A percentile compares a stretch with the other conserved stretches of the same genome.
Conservation (phyloP, 2,329 filamentous ascomycete species). For the Pyrenophora teres region DNA sequence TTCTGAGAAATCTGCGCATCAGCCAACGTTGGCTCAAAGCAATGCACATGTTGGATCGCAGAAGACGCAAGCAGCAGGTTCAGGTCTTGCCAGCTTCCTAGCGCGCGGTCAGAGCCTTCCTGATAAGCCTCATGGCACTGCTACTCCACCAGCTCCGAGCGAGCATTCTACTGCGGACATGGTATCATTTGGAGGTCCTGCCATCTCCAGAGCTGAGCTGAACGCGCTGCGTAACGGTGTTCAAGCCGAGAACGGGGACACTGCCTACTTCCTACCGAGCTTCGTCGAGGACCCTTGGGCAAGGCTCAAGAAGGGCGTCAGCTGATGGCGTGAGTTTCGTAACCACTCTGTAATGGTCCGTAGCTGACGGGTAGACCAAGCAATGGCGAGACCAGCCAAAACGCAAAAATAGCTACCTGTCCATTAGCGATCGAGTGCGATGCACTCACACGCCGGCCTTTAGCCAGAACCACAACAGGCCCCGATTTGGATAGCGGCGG, state of each 20-base stretch:
- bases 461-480: too few species aligned
- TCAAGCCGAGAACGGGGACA: slow-evolving; percentile 61
- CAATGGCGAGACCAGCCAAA: neutral
- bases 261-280: slow-evolving; percentile 69
- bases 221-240: slow-evolving; percentile 48
- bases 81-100: slow-evolving; percentile 41
- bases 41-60: slow-evolving; percentile 6
- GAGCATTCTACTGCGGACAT: slow-evolving; percentile 15
- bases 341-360: neutral
- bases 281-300: slow-evolving; percentile 77
- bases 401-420: neutral
- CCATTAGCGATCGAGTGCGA: neutral
- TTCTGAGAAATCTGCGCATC: neutral
- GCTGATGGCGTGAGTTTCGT: neutral
- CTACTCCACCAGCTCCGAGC: neutral
- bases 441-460: too few species aligned
- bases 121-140: slow-evolving; percentile 18
- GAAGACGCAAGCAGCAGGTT: slow-evolving; percentile 18
- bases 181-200: slow-evolving; percentile 38
- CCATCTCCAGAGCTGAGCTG: slow-evolving; percentile 37
- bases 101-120: slow-evolving; percentile 35
- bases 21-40: slow-evolving; percentile 2
- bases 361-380: neutral
- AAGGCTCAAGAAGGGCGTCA: slow-evolving; percentile 10
- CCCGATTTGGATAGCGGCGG: neutral